Percentiles rank a stretch among this genome's conserved stretches.
These are phyloP conservation scores for Hymenoscyphus salicellus DNA, from an alignment of 2,329 filamentous ascomycete species.

Conservation along the genomic window DNA sequence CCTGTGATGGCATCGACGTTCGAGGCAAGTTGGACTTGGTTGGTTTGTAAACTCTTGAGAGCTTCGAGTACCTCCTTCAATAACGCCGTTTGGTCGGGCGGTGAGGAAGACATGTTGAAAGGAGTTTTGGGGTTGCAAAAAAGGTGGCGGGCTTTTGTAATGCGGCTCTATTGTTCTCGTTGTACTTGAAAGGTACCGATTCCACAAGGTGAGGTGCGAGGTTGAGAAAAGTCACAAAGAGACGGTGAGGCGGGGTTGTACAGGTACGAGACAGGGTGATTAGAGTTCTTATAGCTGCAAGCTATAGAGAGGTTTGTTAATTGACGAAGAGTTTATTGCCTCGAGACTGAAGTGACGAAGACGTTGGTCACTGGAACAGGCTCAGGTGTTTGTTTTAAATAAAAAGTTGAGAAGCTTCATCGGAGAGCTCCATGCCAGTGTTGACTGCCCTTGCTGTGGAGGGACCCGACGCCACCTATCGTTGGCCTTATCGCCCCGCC, in stretches of 20 bases:
- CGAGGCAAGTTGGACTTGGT: constrained; percentile 53
- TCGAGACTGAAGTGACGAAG: not conserved
- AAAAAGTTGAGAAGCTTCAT: not conserved
- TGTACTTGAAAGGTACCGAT: not conserved
- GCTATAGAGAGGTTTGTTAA: not conserved
- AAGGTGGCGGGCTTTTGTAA: not conserved
- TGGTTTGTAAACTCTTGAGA: constrained; percentile 53
- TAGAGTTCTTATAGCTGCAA: not conserved
- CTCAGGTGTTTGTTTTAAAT: not conserved
- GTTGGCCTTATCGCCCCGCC: not conserved
- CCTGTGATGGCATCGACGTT: constrained; percentile 59
- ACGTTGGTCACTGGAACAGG: not conserved
- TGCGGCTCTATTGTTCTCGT: not conserved
- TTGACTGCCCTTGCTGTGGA: not conserved
- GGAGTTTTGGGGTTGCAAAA: not conserved
- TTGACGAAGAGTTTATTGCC: not conserved
- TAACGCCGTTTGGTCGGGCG: constrained; percentile 33
- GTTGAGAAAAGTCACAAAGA: constrained; percentile 7
- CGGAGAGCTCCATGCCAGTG: not conserved
- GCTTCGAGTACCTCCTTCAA: constrained; percentile 55
- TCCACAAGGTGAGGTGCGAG: constrained; percentile 3
- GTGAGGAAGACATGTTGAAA: constrained; percentile 27
- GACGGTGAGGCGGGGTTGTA: constrained; percentile 3
- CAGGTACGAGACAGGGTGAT: not conserved
- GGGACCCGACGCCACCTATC: not conserved